Percentiles rank a stretch among this genome's conserved stretches.
Conservation (phyloP, 2,329 filamentous ascomycete species). For the Diaporthe humulicola region DNA sequence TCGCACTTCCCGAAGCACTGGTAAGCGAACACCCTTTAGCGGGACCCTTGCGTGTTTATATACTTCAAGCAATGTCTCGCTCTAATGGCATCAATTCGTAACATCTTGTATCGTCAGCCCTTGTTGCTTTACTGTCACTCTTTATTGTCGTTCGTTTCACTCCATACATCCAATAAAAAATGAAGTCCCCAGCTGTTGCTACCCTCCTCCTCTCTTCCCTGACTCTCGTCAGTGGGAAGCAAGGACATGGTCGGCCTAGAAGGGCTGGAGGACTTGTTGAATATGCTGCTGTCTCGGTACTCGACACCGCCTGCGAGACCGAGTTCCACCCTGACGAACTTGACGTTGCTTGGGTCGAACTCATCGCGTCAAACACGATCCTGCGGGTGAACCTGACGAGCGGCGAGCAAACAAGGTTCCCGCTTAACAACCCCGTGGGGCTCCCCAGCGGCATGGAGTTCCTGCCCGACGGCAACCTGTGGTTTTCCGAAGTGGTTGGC, state of each 20-base stretch:
- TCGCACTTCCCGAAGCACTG: conserved; percentile 1
- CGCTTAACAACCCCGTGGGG: conserved; percentile 5
- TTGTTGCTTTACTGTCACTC: not conserved
- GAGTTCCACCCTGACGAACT: conserved; percentile 18
- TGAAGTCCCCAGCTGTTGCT: not conserved
- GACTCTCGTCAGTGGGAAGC: not conserved
- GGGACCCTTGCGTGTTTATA: conserved; percentile 1
- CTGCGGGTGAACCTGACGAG: conserved; percentile 20
- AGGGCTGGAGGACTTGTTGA: not conserved
- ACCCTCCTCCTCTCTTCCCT: not conserved
- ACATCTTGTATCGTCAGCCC: not conserved
- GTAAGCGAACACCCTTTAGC: not conserved
- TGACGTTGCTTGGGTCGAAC: conserved; percentile 11
- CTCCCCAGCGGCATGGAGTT: conserved; percentile 28
- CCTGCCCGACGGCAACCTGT: conserved; percentile 21
- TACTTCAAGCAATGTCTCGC: not conserved
- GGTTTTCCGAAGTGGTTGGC: conserved; percentile 22
- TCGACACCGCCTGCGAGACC: conserved; percentile 24
- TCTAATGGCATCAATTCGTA: not conserved
- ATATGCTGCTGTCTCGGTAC: conserved; percentile 9
- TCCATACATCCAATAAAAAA: not conserved
- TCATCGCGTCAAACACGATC: conserved; percentile 26
- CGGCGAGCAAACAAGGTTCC: conserved; percentile 21
- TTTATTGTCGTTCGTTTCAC: not conserved
- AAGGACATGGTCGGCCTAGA: not conserved